These are phyloP conservation scores for Nyssa sinensis DNA, from an alignment of 148 eudicot genomes.

Conservation along the genomic window DNA sequence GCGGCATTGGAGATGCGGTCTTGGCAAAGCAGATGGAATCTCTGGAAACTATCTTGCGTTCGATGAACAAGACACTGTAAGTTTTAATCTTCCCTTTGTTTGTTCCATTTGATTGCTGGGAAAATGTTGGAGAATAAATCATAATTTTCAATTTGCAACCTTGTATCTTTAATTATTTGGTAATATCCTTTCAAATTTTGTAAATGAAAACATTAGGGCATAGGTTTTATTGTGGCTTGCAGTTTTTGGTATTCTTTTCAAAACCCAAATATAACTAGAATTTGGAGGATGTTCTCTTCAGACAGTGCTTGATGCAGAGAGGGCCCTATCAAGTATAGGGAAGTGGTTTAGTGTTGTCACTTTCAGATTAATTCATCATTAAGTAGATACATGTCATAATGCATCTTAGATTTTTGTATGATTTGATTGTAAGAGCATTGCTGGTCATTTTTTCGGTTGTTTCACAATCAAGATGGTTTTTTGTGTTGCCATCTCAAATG, in stretches of 20 bases:
- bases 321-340: neutral
- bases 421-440: neutral
- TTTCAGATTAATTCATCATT: neutral
- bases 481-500: slow-evolving; percentile 4
- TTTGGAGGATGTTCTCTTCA: neutral
- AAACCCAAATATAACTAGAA: neutral
- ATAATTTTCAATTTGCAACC: no score
- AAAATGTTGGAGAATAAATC: neutral
- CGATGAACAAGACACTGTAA: slow-evolving; percentile 65
- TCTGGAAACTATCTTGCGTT: slow-evolving; percentile 48
- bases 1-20: slow-evolving; percentile 51
- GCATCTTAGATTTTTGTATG: neutral
- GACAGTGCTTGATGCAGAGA: neutral
- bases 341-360: neutral
- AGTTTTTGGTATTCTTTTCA: neutral
- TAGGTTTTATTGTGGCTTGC: neutral
- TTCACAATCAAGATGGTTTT: neutral
- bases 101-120: neutral
- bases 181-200: no score
- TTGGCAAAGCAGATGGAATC: slow-evolving; percentile 74
- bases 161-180: neutral
- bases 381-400: neutral
- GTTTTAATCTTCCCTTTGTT: slow-evolving; percentile 12
- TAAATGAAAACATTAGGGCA: no score
- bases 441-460: neutral